Evolutionary conservation across 305 asterid species (phyloP).

Genomic region (Fraxinus albicans): DNA sequence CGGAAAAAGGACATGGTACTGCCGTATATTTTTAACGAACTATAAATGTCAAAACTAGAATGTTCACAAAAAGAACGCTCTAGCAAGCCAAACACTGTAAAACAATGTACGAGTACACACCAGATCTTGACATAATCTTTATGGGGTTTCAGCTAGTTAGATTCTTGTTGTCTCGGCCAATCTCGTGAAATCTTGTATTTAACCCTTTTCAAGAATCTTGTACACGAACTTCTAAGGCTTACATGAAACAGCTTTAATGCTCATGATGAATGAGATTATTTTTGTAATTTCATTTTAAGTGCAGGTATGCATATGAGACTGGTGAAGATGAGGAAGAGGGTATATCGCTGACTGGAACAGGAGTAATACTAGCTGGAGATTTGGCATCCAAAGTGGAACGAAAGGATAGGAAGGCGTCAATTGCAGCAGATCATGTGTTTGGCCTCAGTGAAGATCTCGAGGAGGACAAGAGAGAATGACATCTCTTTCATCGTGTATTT

Average conservation of each 20-base stretch:
- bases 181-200: background rate
- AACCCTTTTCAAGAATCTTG: background rate
- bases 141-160: background rate
- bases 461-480: constrained; percentile 84
- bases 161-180: background rate
- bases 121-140: background rate
- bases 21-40: background rate
- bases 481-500: background rate
- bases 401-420: constrained; percentile 69
- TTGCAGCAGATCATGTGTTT: constrained; percentile 64
- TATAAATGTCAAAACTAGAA: background rate
- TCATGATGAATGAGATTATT: background rate
- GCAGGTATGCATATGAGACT: constrained; percentile 80
- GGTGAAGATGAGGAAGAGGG: constrained; percentile 87
- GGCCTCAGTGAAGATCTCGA: constrained; percentile 72
- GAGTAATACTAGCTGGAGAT: constrained; percentile 65
- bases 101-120: background rate
- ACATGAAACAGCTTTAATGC: background rate
- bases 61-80: background rate
- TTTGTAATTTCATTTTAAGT: background rate
- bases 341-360: constrained; percentile 59
- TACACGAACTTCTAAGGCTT: background rate
- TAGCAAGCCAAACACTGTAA: background rate
- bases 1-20: background rate
- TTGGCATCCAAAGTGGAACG: constrained; percentile 54